Evolutionary conservation across 176 grass and related monocot species (phyloP).

Genomic region (Eremochloa ophiuroides): DNA sequence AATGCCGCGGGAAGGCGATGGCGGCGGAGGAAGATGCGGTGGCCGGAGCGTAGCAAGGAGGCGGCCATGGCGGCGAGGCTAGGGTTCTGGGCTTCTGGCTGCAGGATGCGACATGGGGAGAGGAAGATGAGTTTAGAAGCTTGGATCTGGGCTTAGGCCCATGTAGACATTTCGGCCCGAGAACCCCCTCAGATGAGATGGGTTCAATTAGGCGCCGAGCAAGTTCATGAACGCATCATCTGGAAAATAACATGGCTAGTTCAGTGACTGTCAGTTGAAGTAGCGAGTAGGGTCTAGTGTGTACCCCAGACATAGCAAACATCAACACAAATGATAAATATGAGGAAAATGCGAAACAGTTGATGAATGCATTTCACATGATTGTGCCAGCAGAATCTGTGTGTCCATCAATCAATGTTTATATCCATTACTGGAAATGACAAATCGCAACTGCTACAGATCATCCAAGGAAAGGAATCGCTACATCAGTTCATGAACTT

Average conservation of each 20-base stretch:
- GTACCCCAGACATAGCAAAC: background rate
- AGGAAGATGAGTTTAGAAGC: background rate
- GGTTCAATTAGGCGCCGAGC: background rate
- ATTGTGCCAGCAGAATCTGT: background rate
- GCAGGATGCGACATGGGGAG: background rate
- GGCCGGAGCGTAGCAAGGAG: slow-evolving; percentile 61
- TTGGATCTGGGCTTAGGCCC: background rate
- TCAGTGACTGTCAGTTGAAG: background rate
- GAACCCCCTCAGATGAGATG: background rate
- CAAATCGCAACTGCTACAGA: background rate
- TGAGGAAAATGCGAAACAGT: background rate
- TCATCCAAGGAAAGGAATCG: background rate
- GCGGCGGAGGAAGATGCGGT: slow-evolving; percentile 30
- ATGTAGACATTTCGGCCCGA: background rate
- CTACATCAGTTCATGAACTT: background rate
- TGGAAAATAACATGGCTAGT: background rate
- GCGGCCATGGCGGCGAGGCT: slow-evolving; percentile 40
- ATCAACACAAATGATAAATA: background rate
- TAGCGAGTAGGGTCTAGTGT: background rate
- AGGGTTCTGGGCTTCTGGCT: slow-evolving; percentile 55
- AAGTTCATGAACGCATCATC: background rate
- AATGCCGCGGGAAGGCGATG: slow-evolving; percentile 24
- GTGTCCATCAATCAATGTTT: background rate
- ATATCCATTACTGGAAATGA: background rate
- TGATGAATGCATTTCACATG: background rate